phyloP scores from a whole-genome alignment of 768 basidiomycete species.

The Mycena capillaripes region DNA sequence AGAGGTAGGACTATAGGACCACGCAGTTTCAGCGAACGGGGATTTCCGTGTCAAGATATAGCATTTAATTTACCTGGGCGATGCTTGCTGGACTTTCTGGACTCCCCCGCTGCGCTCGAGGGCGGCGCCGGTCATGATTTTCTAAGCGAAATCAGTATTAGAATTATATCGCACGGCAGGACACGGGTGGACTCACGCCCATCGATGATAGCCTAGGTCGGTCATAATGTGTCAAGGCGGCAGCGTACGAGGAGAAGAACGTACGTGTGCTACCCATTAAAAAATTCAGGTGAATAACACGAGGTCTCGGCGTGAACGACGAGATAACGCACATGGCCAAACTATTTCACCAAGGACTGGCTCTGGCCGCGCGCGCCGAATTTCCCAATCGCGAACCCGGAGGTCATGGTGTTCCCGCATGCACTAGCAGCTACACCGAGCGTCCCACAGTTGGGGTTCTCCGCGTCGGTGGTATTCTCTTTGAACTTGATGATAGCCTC shows the following conservation, averaged over 20 bases:
- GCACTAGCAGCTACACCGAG: constrained; percentile 78
- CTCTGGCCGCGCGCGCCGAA: constrained; percentile 71
- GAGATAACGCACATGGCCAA: constrained; percentile 67
- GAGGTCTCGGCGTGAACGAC: too few species aligned
- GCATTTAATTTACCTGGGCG: constrained; percentile 75
- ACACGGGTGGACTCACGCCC: constrained; percentile 21
- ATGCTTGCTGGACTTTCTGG: constrained; percentile 73
- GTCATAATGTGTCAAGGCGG: too few species aligned
- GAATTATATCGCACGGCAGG: too few species aligned
- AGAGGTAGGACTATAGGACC: constrained; percentile 77
- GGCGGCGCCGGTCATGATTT: constrained; percentile 51
- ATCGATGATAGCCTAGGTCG: constrained; percentile 14
- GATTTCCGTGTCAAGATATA: too few species aligned
- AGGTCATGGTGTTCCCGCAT: constrained; percentile 74
- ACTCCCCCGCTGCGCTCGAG: constrained; percentile 41
- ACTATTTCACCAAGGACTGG: constrained; percentile 83
- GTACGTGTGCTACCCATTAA: constrained; percentile 26
- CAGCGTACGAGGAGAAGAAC: neutral
- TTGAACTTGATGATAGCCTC: constrained; percentile 73
- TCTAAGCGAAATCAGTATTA: constrained; percentile 37
- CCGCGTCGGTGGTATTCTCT: constrained; percentile 63
- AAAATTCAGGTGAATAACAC: neutral
- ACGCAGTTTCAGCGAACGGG: too few species aligned
- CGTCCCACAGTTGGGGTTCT: constrained; percentile 71
- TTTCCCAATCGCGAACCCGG: constrained; percentile 75